phyloP scores from a whole-genome alignment of 371 early-diverging fungal genomes.

The Rhizopus arrhizus region DNA sequence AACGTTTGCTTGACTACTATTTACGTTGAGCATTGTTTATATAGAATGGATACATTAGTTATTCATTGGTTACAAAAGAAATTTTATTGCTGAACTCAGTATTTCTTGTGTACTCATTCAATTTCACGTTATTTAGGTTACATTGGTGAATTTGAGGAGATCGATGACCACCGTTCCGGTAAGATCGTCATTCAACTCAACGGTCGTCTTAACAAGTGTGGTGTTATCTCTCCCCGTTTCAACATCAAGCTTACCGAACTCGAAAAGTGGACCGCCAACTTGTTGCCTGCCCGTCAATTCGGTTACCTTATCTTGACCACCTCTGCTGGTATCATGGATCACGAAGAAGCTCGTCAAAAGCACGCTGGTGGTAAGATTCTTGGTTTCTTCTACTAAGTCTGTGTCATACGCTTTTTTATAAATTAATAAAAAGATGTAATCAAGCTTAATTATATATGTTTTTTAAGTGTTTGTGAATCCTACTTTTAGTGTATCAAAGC shows the following conservation, averaged over 20 bases:
- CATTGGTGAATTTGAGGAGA: constrained; percentile 98
- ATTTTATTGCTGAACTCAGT: background rate
- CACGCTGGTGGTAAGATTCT: constrained; percentile 99
- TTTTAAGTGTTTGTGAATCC: background rate
- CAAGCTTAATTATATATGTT: no score
- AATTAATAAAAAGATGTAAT: background rate
- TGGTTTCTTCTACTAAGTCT: constrained; percentile 74
- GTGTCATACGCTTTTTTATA: background rate
- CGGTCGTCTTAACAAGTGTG: constrained; percentile 99
- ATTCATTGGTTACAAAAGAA: no score
- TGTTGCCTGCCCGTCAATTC: constrained; percentile 99
- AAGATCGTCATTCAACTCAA: constrained; percentile 99
- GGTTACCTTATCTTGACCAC: constrained; percentile 97
- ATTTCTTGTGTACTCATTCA: background rate
- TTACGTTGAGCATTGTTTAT: constrained; percentile 24
- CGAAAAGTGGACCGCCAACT: constrained; percentile 97
- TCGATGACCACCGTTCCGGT: constrained; percentile 99
- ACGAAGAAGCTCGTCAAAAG: constrained; percentile 98
- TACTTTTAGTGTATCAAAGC: no score
- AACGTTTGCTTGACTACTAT: constrained; percentile 20
- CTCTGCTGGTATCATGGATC: constrained; percentile 99
- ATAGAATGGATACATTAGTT: background rate
- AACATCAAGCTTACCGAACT: constrained; percentile 93
- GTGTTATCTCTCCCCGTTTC: constrained; percentile 99
- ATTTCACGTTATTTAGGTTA: constrained; percentile 83